Evolutionary conservation across 129 eudicot species (phyloP), one percentile per base, ranked within the genome.

Genomic region (Smallanthus sonchifolius): DNA sequence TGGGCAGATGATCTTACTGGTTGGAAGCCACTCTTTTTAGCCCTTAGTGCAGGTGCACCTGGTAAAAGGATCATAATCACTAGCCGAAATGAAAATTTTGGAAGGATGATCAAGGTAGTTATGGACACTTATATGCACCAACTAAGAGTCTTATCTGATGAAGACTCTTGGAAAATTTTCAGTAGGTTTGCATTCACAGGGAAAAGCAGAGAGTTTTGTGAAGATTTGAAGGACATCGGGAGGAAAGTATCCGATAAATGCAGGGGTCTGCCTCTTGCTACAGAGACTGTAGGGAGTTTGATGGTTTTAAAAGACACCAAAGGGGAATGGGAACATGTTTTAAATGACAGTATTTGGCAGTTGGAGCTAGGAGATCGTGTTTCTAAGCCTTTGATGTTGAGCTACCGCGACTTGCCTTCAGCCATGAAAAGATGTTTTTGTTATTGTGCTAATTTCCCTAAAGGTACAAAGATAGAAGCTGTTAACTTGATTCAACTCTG

Each of bases 401-500:
- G 73, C 40, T 68, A 47, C 73, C 5, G 11, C 28, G 52, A 40
- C 16, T 32, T 68, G 40, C 59, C 73, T 28, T 13, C 73, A 28
- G 42, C 73, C 59, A 1, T 66, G 16, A 20, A 40, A 66, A 37
- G 71, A 66, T 66, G 71, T 45, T 66, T 66, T 42, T 66, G 71
- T 42, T 66, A 66, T 42, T 42, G 71, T 66, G 71, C 71, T 66
- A 66, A 66, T 45, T 19, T 66, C 16, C 52, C 71, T 5, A 66
- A 66, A 42, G 71, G 47, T 19, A 39, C 54, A 66, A 66, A 42
- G 36, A 68, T 45, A 68, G 43, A 68, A 5, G 30, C 73, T 35
- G 60, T 47, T 68, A 68, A 68, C 73, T 47, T 68, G 73, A 68
- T 47, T 68, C 73, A 68, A 32, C 14, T 68, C 13, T 68, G 73